Evolutionary conservation across 192 early-diverging fungal genomes (phyloP).

Genomic region (Coemansia sp.): DNA sequence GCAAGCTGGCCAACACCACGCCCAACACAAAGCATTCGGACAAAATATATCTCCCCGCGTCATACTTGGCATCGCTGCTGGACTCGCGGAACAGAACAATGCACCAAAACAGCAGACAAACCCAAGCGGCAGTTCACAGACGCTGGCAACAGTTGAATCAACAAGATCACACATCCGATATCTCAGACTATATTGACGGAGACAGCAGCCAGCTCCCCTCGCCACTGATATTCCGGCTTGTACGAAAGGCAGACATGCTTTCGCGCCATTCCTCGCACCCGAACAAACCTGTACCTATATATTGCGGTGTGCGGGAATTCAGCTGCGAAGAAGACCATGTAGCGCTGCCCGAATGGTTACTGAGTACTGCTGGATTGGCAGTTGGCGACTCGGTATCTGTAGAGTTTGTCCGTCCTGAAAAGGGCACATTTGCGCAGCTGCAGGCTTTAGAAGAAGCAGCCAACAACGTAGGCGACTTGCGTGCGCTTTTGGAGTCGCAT

Average conservation of each 20-base stretch:
- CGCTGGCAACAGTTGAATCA: neutral
- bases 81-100: slow-evolving; percentile 8
- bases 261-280: neutral
- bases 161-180: neutral
- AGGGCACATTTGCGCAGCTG: slow-evolving; percentile 66
- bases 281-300: neutral
- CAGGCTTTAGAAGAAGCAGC: slow-evolving; percentile 45
- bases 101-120: neutral
- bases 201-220: slow-evolving; percentile 21
- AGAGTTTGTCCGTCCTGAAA: slow-evolving; percentile 58
- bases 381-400: slow-evolving; percentile 54
- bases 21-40: slow-evolving; percentile 14
- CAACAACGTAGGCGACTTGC: slow-evolving; percentile 20
- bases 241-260: neutral
- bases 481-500: slow-evolving; percentile 65
- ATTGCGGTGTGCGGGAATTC: slow-evolving; percentile 73
- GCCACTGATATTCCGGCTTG: slow-evolving; percentile 34
- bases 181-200: slow-evolving; percentile 1
- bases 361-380: slow-evolving; percentile 38
- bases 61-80: slow-evolving; percentile 21
- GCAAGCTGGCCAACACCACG: slow-evolving; percentile 1
- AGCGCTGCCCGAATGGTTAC: slow-evolving; percentile 59
- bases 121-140: neutral
- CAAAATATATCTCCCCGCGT: slow-evolving; percentile 37
- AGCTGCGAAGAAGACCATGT: slow-evolving; percentile 54